Evolutionary conservation across 1,284 basidiomycete genomes (phyloP).

Genomic region (Rhodotorula sp.): DNA sequence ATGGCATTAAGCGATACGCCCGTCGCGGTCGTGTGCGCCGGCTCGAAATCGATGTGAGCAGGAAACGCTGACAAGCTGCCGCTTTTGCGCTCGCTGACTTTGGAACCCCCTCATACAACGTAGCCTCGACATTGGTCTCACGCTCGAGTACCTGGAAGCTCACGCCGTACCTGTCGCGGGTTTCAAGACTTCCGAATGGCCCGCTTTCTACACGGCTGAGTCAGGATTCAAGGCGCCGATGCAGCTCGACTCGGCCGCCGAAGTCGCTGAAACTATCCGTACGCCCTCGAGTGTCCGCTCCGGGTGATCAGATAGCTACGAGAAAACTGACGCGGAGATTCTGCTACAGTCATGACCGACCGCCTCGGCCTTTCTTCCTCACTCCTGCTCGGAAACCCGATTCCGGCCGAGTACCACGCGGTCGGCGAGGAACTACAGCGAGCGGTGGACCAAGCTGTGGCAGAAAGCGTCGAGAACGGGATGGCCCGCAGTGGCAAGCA

Average conservation of each 20-base stretch:
- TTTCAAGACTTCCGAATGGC: conserved; percentile 77
- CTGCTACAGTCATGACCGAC: conserved; percentile 35
- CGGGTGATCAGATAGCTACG: neutral
- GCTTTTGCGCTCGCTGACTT: neutral
- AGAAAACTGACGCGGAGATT: neutral
- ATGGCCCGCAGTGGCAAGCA: conserved; percentile 81
- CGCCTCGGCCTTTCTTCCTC: conserved; percentile 67
- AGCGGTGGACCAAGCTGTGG: conserved; percentile 79
- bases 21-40: conserved; percentile 87
- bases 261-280: conserved; percentile 72
- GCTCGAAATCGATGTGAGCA: conserved; percentile 79
- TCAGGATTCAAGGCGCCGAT: conserved; percentile 66
- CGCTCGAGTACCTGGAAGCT: conserved; percentile 95
- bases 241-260: conserved; percentile 57
- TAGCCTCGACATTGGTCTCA: conserved; percentile 77
- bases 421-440: conserved; percentile 69
- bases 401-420: conserved; percentile 71
- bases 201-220: conserved; percentile 84
- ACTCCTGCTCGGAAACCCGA: conserved; percentile 83
- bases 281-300: conserved; percentile 42
- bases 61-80: neutral
- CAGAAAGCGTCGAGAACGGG: conserved; percentile 77
- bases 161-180: conserved; percentile 88
- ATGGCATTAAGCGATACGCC: conserved; percentile 76
- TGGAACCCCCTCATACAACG: neutral